Evolutionary conservation across 495 filamentous ascomycete genomes (phyloP), one percentile per base, ranked within the genome.

Genomic region (Penicillium chermesinum): DNA sequence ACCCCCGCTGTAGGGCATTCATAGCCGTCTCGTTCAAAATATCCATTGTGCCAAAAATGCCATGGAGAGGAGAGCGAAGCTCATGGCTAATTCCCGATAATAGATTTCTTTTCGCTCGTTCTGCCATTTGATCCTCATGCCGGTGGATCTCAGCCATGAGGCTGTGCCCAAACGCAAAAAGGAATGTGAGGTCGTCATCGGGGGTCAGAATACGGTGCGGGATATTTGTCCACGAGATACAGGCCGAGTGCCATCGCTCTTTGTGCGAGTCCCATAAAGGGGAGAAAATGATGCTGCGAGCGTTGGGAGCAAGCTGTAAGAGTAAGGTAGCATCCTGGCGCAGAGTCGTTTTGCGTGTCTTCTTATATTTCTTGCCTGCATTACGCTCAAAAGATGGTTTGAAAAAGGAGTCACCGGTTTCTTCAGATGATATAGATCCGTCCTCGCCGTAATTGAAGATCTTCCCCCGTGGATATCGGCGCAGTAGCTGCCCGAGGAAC

Each of bases 51-150:
- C 75, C 77, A 0, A 84, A 58, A 30, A 84, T 79, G 1, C 81
- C 81, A 49, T 85, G 80, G 7, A 87, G 61, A 4, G 84, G 84
- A 0, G 74, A 80, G 2, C 84, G 69, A 25, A 86, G 66, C 50
- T 87, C 84, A 55, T 87, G 84, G 14, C 77, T 82, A 17, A 87
- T 77, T 17, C 77, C 81, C 1, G 79, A 78, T 30, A 87, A 77
- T 49, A 86, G 78, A 43, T 82, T 79, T 4, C 74, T 71, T 54
- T 86, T 86, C 37, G 72, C 72, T 25, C 60, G 64, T 41, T 77
- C 72, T 19, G 72, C 69, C 40, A 46, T 55, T 14, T 65, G 59
- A 7, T 65, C 62, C 42, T 70, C 68, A 15, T 84, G 58, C 37
- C 75, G 71, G 2, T 72, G 69, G 0, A 82, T 72, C 49, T 82